phyloP scores from a whole-genome alignment of 306 rosid species.

The Vigna angularis region DNA sequence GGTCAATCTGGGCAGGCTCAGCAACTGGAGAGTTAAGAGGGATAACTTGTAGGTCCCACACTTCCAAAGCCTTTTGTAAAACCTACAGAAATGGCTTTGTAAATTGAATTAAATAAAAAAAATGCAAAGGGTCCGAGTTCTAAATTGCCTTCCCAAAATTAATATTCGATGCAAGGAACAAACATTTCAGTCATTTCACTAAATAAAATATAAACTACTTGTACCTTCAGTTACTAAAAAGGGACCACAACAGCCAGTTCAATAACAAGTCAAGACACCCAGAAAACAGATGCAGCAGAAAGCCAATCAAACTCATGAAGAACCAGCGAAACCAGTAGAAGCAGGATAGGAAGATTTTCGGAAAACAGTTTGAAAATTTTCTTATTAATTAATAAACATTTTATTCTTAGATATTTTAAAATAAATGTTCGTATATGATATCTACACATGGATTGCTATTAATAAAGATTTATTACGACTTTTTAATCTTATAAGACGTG shows the following conservation, averaged over 20 bases:
- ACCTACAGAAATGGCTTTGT: constrained; percentile 65
- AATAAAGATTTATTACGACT: neutral
- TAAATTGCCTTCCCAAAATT: constrained; percentile 23
- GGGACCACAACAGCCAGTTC: neutral
- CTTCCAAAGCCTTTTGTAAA: constrained; percentile 93
- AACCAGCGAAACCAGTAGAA: neutral
- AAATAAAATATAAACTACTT: neutral
- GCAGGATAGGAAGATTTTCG: neutral
- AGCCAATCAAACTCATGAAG: neutral
- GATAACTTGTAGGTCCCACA: constrained; percentile 98
- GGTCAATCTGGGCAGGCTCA: constrained; percentile 97
- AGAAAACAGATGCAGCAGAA: neutral
- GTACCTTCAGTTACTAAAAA: neutral
- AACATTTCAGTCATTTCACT: constrained; percentile 18
- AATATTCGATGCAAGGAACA: neutral
- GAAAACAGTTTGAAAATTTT: neutral
- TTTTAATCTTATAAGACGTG: neutral
- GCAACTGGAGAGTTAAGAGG: constrained; percentile 98
- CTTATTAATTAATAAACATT: neutral
- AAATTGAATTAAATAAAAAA: constrained; percentile 31
- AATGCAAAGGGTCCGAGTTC: constrained; percentile 16
- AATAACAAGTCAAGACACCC: neutral
- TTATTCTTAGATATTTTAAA: neutral
- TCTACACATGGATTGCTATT: neutral
- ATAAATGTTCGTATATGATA: neutral